phyloP scores from a whole-genome alignment of 2,329 filamentous ascomycete species.

The Chaetomiaceae sp. region DNA sequence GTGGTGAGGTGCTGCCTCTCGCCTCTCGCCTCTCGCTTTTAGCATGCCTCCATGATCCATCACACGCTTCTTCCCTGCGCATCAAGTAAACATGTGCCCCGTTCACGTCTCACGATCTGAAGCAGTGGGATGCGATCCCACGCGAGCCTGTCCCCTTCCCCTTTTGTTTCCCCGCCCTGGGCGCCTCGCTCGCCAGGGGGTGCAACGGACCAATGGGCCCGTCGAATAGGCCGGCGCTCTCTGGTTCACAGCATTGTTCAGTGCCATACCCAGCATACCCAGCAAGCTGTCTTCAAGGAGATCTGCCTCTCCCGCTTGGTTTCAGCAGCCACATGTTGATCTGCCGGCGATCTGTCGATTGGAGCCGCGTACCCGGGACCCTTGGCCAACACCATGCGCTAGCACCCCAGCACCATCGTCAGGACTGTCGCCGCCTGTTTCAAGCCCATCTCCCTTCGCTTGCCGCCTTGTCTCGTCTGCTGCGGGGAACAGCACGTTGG shows the following conservation, averaged over 20 bases:
- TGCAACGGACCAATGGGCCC: not conserved
- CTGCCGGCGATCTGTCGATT: not conserved
- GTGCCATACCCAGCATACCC: not conserved
- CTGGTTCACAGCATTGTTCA: not conserved
- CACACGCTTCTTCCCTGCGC: no score
- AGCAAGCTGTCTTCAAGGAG: not conserved
- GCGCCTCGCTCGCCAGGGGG: not conserved
- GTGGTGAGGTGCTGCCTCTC: no score
- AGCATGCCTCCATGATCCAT: no score
- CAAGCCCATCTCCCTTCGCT: not conserved
- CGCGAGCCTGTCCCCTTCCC: no score
- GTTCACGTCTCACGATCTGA: no score
- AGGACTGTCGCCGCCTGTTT: not conserved
- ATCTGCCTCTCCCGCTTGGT: not conserved
- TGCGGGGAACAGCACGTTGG: not conserved
- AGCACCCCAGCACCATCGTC: not conserved
- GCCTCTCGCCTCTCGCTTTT: no score
- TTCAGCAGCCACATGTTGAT: not conserved
- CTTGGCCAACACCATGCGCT: not conserved
- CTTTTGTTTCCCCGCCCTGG: not conserved
- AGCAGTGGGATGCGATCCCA: no score
- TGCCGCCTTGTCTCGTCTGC: not conserved
- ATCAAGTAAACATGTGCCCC: no score
- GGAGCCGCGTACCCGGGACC: not conserved
- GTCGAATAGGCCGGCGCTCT: not conserved